Evolutionary conservation across 306 rosid species (phyloP), one percentile per base, ranked within the genome.

Genomic region (Castanopsis chinensis): DNA sequence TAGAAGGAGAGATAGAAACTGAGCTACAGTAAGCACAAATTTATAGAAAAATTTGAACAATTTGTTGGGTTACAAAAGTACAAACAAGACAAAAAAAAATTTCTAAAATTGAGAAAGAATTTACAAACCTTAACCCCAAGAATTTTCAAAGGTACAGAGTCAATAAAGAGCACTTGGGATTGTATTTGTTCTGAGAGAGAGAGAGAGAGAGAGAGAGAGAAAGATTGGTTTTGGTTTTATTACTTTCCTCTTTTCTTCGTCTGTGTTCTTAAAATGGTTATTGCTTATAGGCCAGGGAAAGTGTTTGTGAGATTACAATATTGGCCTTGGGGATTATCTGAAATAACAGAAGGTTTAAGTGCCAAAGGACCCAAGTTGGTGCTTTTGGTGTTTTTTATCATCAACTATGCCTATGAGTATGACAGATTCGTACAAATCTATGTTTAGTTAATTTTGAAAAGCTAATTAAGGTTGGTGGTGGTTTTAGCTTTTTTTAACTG

Each of bases 151-250:
- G 82, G 79, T 32, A 83, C 83, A 82, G 72, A 75, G 89, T 85
- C 90, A 86, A 87, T 11, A 0, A 3, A 90, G 77, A 87, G 80
- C 92, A 9, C 32, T 69, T 13, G 35, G 79, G 79, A 81, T 76
- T 19, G 45, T 41, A 41, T 41, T 41, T 41, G 75, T 25, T 18
- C 13, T 55, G 8, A 15, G 80, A 77, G 74, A 43, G 68, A 68
- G 87, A 80, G 55, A n/a, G n/a, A 25, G 27, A 25, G 27, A 25
- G 27, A 25, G 27, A 25, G 27, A 32, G 71, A 76, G 78, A 27
- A 49, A 14, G 73, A 5, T 14, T 72, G 69, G 4, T 72, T 37
- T 49, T 76, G 35, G 74, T 54, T 25, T 79, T 61, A 70, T 78
- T 73, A 37, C 78, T 56, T 25, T 30, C 0, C 32, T 33, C 51